Base-by-base conservation (phyloP, 2,329 filamentous ascomycete genomes). In the Ciborinia camelliae region DNA sequence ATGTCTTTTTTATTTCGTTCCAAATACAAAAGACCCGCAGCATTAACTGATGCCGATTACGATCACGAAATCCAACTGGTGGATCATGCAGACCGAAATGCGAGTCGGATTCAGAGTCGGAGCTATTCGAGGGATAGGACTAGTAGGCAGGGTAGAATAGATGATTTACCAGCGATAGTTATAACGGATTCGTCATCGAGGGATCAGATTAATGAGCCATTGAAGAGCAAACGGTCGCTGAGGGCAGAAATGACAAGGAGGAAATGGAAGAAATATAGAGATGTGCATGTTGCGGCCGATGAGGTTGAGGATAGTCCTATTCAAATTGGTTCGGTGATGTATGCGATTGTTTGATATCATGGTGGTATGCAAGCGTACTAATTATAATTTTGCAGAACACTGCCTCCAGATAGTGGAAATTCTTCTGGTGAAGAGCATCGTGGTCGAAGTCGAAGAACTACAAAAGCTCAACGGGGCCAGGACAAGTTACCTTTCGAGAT, bases 41-140 rank as follows among this genome's bases (percentile, higher is more conserved):
- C 79, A 64, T 79, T 86, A 65, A 81, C 82, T 74, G 84, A 87
- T 68, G 79, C 77, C 74, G 85, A 89, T 70, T 89, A 88, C 73
- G 86, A 89, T 71, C 89, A 91, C 76, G 86, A 88, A 75, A 92
- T 93, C 73, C 78, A 75, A 69, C 84, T 93, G 45, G 80, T 90
- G 69, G 88, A 91, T 75, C 69, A 69, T 55, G 72, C 72, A 10
- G 65, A 62, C 15, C 41, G 37, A 54, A 52, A 32, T 58, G 62
- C 37, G 23, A 62, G 65, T 62, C 67, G 32, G 20, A 23, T 14
- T 55, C 37, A 37, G 15, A 28, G 23, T 61, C 62, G 65, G 28
- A 74, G 65, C 39, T 67, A 30, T n/a, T 71, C 70, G 3, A 54
- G 28, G 26, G n/a, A n/a, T n/a, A n/a, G n/a, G n/a, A n/a, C n/a